Conservation (phyloP, 306 rosid genomes). For the Oxytropis ochrocephala region DNA sequence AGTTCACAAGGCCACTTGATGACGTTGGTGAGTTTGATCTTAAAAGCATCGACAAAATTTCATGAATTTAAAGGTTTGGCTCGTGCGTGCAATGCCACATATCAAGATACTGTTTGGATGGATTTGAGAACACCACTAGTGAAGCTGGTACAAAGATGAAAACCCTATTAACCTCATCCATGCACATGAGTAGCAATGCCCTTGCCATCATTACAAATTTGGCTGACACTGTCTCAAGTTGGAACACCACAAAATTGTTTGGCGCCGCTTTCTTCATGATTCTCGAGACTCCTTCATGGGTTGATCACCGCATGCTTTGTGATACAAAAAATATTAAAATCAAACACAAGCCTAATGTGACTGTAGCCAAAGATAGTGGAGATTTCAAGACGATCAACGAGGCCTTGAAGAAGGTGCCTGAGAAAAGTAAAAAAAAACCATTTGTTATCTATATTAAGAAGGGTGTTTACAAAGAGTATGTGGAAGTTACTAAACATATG, state of each 20-base stretch:
- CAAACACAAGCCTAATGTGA: constrained; percentile 20
- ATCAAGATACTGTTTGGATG: constrained; percentile 75
- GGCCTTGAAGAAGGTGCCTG: constrained; percentile 38
- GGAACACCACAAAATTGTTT: background rate
- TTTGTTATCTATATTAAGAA: constrained; percentile 44
- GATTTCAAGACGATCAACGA: constrained; percentile 29
- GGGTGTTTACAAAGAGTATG: constrained; percentile 45
- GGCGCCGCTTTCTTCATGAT: constrained; percentile 20
- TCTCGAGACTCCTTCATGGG: background rate
- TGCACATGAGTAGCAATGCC: constrained; percentile 46
- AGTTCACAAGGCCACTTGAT: no score
- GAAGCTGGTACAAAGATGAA: constrained; percentile 43
- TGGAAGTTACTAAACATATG: constrained; percentile 17
- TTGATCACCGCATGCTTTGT: no score
- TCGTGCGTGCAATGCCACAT: no score
- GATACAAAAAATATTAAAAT: background rate
- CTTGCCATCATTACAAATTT: constrained; percentile 45
- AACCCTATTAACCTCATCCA: constrained; percentile 24
- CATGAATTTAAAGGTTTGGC: no score
- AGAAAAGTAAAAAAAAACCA: background rate
- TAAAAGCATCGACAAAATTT: no score
- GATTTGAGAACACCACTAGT: constrained; percentile 38
- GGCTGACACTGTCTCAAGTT: constrained; percentile 18
- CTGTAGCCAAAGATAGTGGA: constrained; percentile 55
- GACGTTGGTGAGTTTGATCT: no score